Conservation (phyloP, 2,329 filamentous ascomycete species). For the Fusarium armeniacum region DNA sequence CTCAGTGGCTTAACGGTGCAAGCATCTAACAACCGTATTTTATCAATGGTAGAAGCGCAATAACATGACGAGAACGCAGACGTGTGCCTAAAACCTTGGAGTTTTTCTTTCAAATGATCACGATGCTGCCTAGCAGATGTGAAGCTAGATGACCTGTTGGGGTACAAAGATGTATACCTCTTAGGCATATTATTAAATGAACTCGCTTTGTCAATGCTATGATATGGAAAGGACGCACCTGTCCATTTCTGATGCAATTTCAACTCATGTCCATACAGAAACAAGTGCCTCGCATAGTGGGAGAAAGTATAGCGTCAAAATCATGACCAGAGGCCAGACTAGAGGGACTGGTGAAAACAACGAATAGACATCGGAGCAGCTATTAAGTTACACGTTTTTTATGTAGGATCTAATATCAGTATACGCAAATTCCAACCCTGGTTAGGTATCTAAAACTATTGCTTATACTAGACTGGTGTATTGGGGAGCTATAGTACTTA, state of each 20-base stretch:
- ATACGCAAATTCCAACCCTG: accelerated
- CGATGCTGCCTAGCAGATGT: neutral
- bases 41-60: neutral
- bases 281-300: too few species aligned
- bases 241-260: neutral
- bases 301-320: neutral
- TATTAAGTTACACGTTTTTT: neutral
- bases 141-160: neutral
- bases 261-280: neutral
- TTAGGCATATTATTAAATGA: neutral
- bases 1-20: neutral
- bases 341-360: neutral
- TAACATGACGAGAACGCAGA: neutral
- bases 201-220: neutral
- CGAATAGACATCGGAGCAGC: neutral
- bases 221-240: neutral
- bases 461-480: neutral
- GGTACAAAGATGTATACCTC: too few species aligned
- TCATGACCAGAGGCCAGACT: neutral
- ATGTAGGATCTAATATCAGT: neutral
- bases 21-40: too few species aligned
- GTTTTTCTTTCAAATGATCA: neutral
- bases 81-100: neutral
- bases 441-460: neutral
- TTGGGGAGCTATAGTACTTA: accelerated